Base-by-base conservation (phyloP, 352 stramenopile genomes). In the Globisporangium sylvaticum region DNA sequence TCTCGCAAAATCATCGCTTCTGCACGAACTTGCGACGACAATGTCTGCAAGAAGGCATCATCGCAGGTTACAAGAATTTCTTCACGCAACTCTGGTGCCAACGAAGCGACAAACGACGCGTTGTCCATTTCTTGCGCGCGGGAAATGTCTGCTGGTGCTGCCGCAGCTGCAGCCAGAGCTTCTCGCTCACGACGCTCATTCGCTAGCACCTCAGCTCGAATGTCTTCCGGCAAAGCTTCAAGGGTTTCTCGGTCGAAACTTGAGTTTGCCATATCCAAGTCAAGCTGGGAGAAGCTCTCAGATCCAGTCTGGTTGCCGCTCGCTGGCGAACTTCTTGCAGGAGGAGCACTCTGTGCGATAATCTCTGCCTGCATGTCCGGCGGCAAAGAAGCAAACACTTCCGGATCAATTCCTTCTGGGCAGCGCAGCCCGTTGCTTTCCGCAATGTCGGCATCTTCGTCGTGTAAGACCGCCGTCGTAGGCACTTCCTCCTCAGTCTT, bases 121-220 rank as follows among this genome's bases (percentile, higher is more conserved):
- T 98, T 99, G 75, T 99, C 97, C 96, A 99, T 99, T 58, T 99
- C 96, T 79, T 99, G 89, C 24, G 97, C 97, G 53, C 96, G 93
- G 18, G 95, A 97, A 6, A 97, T 96, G 76, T 99, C 97, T 15
- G 92, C 84, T 58, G 92, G 82, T 15, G 87, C 81, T 32, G 73
- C 77, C 18, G 89, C 80, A 15, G 85, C 78, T 34, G 86, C 80
- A 50, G 87, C 79, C 62, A 82, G 72, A 65, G 84, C 75, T 75
- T 95, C 84, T 24, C 96, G 83, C 73, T 99, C 93, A 18, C 92
- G 91, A 25, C 96, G 90, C 67, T 99, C 97, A 73, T 99, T 97
- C 64, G 97, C 95, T 18, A 99, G 87, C 15, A 99, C 90, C 79
- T 99, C 97, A 5, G 94, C 84, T 42, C 97, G 88, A 77, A 99